Percentiles rank a stretch among this genome's conserved stretches.
These are phyloP conservation scores for Pichia sp. DNA, from an alignment of 1,139 yeast genomes.

Conservation along the genomic window DNA sequence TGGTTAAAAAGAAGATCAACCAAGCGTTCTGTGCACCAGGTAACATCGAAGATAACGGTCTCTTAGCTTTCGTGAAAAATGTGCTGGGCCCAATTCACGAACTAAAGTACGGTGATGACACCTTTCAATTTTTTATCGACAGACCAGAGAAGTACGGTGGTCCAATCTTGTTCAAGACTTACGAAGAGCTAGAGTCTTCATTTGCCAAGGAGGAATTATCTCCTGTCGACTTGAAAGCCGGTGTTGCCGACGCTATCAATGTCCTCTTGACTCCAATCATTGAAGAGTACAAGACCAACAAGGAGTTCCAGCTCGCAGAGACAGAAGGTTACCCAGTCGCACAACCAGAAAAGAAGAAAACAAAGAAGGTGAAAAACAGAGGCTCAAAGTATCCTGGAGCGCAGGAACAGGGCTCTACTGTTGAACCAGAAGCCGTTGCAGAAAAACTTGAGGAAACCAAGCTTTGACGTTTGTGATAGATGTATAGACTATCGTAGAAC, in stretches of 20 bases:
- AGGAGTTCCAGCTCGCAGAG: slow-evolving; percentile 73
- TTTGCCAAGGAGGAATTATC: slow-evolving; percentile 69
- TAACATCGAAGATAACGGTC: slow-evolving; percentile 84
- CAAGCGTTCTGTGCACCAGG: slow-evolving; percentile 97
- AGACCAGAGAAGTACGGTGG: slow-evolving; percentile 99
- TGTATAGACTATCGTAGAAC: background rate
- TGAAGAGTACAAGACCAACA: slow-evolving; percentile 54
- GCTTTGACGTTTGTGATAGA: slow-evolving; percentile 3
- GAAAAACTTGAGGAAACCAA: slow-evolving; percentile 30
- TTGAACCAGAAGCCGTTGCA: slow-evolving; percentile 19
- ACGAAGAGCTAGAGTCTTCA: slow-evolving; percentile 69
- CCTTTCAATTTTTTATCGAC: slow-evolving; percentile 65
- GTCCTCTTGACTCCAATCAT: slow-evolving; percentile 80
- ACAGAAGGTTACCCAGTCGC: slow-evolving; percentile 82
- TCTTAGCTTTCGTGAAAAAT: slow-evolving; percentile 77
- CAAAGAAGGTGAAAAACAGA: slow-evolving; percentile 73
- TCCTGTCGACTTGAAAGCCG: slow-evolving; percentile 91
- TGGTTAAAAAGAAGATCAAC: slow-evolving; percentile 83
- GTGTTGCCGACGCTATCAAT: slow-evolving; percentile 83
- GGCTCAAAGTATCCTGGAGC: slow-evolving; percentile 83
- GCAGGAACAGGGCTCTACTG: slow-evolving; percentile 14
- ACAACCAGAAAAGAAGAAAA: slow-evolving; percentile 48
- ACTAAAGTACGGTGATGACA: slow-evolving; percentile 53
- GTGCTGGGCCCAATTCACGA: slow-evolving; percentile 86
- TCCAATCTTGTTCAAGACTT: slow-evolving; percentile 64